Base-by-base conservation (phyloP, 768 basidiomycete species). In the Collybia mongolica region DNA sequence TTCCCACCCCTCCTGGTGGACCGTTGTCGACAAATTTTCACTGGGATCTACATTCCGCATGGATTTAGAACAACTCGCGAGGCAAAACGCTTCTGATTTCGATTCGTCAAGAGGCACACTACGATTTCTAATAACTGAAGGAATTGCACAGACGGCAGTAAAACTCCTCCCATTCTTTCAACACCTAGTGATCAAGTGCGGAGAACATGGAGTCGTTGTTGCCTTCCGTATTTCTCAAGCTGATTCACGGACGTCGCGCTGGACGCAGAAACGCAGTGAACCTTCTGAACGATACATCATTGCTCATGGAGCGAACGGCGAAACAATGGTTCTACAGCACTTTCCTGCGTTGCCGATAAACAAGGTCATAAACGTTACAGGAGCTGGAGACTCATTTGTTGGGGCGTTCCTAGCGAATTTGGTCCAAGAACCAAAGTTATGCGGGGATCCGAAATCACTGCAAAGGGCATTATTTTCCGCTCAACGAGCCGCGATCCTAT, bases 311-410 rank as follows among this genome's bases (percentile, higher is more conserved):
- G 67, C 67, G 19, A 63, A 72, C 14, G 63, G 65, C 6, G 77
- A 81, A 49, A 67, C 78, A 3, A 61, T 92, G 6, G 75, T 90
- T 5, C 41, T 95, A 24, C 82, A 84, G 37, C 88, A 94, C 62
- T 93, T 88, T 64, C 81, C 90, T 9, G 75, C 90, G 6, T 57
- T 77, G 15, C 61, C 66, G 1, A 54, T 72, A 14, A 67, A 79
- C 8, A 60, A 52, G 3, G 57, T 81, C 5, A 68, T 86, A 18
- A 94, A 86, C 56, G 90, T 92, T 7, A 98, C 95, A 0, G 96
- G 96, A 1, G 94, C 91, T 1, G 95, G 95, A 0, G 95, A 98
- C 68, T 86, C 90, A 2, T 79, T 97, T 20, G 93, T 90, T 1
- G 95, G 94, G 5, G 82, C 87, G 1, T 61, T 97, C 24, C 66